Conservation (phyloP, 1,284 basidiomycete genomes). For the Trichosporon coremiiforme region DNA sequence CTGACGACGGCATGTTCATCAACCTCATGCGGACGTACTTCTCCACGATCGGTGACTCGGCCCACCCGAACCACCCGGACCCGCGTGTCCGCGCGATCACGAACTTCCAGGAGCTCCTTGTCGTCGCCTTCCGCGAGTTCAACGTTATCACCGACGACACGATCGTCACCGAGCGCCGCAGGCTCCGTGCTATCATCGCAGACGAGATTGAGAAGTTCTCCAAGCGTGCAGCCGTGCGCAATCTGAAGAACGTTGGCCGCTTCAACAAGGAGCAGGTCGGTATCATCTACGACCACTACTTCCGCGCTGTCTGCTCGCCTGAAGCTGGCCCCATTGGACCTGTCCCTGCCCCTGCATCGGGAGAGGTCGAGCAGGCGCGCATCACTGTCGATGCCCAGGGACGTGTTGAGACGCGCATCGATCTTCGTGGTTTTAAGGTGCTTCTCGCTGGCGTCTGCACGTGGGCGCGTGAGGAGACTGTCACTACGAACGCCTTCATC, state of each 20-base stretch:
- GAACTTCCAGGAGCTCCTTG: conserved; percentile 93
- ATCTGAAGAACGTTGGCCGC: conserved; percentile 75
- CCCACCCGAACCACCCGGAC: conserved; percentile 85
- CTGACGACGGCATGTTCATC: conserved; percentile 97
- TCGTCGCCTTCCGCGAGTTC: conserved; percentile 97
- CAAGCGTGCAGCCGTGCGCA: conserved; percentile 90
- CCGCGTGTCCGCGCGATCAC: conserved; percentile 92
- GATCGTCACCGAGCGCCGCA: conserved; percentile 83
- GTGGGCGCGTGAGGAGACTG: conserved; percentile 94
- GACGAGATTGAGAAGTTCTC: conserved; percentile 94
- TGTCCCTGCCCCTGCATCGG: conserved; percentile 28
- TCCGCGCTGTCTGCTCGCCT: conserved; percentile 76
- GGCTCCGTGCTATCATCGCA: conserved; percentile 87
- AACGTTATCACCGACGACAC: conserved; percentile 95
- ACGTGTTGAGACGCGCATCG: conserved; percentile 85
- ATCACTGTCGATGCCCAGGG: conserved; percentile 60
- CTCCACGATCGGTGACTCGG: conserved; percentile 87
- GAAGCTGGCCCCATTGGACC: conserved; percentile 25
- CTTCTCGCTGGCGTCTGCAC: conserved; percentile 92
- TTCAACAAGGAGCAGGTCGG: conserved; percentile 90
- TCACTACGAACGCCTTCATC: conserved; percentile 89
- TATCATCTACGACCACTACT: conserved; percentile 85
- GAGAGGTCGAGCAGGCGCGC: conserved; percentile 49
- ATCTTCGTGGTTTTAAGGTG: conserved; percentile 77
- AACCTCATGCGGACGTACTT: conserved; percentile 96